phyloP scores from a whole-genome alignment of 345 rosid genomes.

The sweet orange (Citrus sinensis) region DVS_A1.0 CM039165.1:29467501-29468000 shows the following conservation, averaged over 20 bases:
- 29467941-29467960: no score
- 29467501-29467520: background rate
- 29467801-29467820: no score
- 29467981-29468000: no score
- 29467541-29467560: conserved; percentile 16
- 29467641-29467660: conserved; percentile 1
- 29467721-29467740: background rate
- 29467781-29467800: background rate
- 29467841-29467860: no score
- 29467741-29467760: background rate
- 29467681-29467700: conserved; percentile 14
- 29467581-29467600: background rate
- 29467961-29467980: no score
- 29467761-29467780: background rate
- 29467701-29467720: background rate
- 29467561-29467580: background rate
- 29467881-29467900: no score
- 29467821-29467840: no score
- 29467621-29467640: background rate
- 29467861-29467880: no score
- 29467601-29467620: background rate
- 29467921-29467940: no score
- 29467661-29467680: conserved; percentile 19
- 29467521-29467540: conserved; percentile 6
- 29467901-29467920: no score